A percentile compares a stretch with the other conserved stretches of the same genome.
Evolutionary conservation across 495 filamentous ascomycete species (phyloP).

Genomic region (Aspergillus incahuasiensis): DNA sequence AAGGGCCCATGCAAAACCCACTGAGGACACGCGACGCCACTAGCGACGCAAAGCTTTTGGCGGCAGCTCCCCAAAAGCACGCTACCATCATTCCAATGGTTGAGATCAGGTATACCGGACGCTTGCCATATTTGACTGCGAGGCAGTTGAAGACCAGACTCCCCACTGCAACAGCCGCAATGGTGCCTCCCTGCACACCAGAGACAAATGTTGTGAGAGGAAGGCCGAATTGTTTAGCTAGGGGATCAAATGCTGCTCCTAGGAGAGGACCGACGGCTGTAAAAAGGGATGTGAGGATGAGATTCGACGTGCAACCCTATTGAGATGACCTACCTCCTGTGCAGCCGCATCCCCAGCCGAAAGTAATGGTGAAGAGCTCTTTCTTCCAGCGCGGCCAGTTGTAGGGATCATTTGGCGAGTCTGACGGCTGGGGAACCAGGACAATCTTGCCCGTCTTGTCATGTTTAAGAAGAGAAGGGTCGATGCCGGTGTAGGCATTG

Average conservation of each 20-base stretch:
- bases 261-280: conserved; percentile 37
- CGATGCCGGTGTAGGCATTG: conserved; percentile 26
- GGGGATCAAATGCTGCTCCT: conserved; percentile 29
- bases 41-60: conserved; percentile 52
- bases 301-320: background rate
- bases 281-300: background rate
- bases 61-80: conserved; percentile 57
- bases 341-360: conserved; percentile 34
- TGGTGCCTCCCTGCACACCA: conserved; percentile 27
- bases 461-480: conserved; percentile 38
- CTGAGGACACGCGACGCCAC: conserved; percentile 44
- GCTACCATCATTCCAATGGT: conserved; percentile 54
- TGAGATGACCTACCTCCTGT: conserved; percentile 27
- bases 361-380: conserved; percentile 32
- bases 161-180: conserved; percentile 45
- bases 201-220: conserved; percentile 31
- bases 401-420: conserved; percentile 45
- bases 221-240: conserved; percentile 33
- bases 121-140: conserved; percentile 60
- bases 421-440: conserved; percentile 43
- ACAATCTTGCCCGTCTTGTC: conserved; percentile 40
- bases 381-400: conserved; percentile 46
- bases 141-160: conserved; percentile 58
- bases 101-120: conserved; percentile 56
- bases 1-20: conserved; percentile 29